Percentiles rank a stretch among this genome's conserved stretches.
These are phyloP conservation scores for Trichoderma harzianum DNA, from an alignment of 2,329 filamentous ascomycete species.

Conservation along the genomic window DNA sequence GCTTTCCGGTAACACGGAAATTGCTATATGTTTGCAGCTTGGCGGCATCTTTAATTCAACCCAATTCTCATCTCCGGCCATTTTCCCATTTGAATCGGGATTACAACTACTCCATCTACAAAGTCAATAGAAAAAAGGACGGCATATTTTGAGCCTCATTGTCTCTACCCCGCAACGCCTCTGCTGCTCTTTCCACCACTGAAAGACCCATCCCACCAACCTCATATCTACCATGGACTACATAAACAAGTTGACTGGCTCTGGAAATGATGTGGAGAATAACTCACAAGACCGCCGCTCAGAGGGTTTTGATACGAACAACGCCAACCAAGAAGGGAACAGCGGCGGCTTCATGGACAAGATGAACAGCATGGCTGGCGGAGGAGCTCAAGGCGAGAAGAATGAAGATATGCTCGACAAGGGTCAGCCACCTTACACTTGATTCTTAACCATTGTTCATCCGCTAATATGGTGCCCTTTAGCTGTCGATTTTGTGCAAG, in stretches of 20 bases:
- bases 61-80: not conserved
- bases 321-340: conserved; percentile 66
- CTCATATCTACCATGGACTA: conserved; percentile 13
- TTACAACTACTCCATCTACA: not conserved
- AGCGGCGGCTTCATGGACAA: conserved; percentile 58
- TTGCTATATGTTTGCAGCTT: not conserved
- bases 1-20: not conserved
- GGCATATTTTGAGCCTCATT: not conserved
- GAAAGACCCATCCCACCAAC: not conserved
- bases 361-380: conserved; percentile 68
- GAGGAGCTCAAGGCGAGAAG: conserved; percentile 71
- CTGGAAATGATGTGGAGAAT: not conserved
- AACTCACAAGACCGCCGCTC: not conserved
- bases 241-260: conserved; percentile 13
- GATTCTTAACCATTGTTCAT: not conserved
- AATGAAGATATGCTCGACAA: conserved; percentile 83
- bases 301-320: conserved; percentile 27
- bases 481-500: conserved; percentile 77
- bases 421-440: conserved; percentile 44
- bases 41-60: not conserved
- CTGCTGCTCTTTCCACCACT: not conserved
- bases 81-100: not conserved
- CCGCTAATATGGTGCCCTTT: not conserved
- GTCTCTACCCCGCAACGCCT: not conserved
- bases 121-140: not conserved